Conservation (phyloP, 1,139 yeast species). For the Candida albicans region DNA sequence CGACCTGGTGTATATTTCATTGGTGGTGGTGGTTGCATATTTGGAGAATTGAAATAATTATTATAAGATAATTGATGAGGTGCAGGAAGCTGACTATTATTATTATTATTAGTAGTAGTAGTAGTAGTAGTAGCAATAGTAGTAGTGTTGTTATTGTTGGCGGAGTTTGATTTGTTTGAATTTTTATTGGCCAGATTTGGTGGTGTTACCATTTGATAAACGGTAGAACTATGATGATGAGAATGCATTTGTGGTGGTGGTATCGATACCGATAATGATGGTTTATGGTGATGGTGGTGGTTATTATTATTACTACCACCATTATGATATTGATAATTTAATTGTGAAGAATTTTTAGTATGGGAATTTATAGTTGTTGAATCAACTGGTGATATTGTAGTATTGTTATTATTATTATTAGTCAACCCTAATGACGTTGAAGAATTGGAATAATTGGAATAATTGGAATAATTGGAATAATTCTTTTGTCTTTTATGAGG, state of each 20-base stretch:
- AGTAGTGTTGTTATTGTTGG: not conserved
- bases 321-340: no score
- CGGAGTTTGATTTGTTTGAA: not conserved
- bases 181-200: constrained; percentile 3
- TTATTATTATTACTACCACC: not conserved
- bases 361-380: no score
- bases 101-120: not conserved
- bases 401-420: no score
- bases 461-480: constrained; percentile 1
- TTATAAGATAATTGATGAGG: constrained; percentile 5
- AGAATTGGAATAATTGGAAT: not conserved
- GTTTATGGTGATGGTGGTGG: not conserved
- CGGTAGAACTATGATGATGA: not conserved
- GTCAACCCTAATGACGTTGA: not conserved
- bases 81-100: constrained; percentile 1
- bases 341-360: no score
- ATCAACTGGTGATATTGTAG: no score
- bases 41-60: constrained; percentile 5
- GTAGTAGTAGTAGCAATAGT: not conserved
- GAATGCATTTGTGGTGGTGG: constrained; percentile 5
- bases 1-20: not conserved
- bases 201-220: constrained; percentile 9
- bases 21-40: constrained; percentile 7
- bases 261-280: not conserved
- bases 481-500: constrained; percentile 9